These are phyloP conservation scores for Pleurozium schreberi DNA, from an alignment of 225 moss, liverwort and hornwort species.

Conservation along the genomic window DNA sequence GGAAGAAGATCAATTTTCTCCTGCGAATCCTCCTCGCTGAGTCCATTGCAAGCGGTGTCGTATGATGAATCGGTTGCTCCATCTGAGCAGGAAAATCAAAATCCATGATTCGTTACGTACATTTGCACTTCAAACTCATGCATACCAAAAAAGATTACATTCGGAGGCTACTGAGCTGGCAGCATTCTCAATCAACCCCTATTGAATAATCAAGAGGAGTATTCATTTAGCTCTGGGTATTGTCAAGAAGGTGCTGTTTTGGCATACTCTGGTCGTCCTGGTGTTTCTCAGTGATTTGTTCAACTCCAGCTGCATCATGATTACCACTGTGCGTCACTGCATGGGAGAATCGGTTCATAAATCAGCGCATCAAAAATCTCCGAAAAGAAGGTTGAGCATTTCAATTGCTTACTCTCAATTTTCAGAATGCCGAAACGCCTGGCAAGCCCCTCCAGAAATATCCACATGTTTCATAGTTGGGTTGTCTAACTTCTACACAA, in stretches of 20 bases:
- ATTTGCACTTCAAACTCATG: not conserved
- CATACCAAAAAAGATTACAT: not conserved
- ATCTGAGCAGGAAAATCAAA: constrained; percentile 1
- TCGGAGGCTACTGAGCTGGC: not conserved
- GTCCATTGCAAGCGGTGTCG: constrained; percentile 22
- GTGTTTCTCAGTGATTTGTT: constrained; percentile 8
- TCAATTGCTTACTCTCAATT: not conserved
- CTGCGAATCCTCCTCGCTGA: constrained; percentile 18
- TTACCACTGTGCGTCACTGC: constrained; percentile 17
- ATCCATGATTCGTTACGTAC: not conserved
- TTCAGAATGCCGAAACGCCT: not conserved
- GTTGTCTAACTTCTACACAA: not conserved
- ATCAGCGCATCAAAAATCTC: not conserved
- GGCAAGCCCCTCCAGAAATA: not conserved
- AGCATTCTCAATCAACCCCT: not conserved
- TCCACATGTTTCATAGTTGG: not conserved
- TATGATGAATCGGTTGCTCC: constrained; percentile 18
- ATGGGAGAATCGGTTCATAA: not conserved
- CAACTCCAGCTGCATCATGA: constrained; percentile 1
- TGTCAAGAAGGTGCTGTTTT: not conserved
- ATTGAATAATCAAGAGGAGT: not conserved
- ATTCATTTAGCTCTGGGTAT: not conserved
- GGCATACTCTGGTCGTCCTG: constrained; percentile 29
- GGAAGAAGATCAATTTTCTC: constrained; percentile 12
- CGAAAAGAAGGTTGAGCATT: not conserved